Evolutionary conservation across 345 rosid genomes (phyloP).

Genomic region (Excoecaria agallocha): DNA sequence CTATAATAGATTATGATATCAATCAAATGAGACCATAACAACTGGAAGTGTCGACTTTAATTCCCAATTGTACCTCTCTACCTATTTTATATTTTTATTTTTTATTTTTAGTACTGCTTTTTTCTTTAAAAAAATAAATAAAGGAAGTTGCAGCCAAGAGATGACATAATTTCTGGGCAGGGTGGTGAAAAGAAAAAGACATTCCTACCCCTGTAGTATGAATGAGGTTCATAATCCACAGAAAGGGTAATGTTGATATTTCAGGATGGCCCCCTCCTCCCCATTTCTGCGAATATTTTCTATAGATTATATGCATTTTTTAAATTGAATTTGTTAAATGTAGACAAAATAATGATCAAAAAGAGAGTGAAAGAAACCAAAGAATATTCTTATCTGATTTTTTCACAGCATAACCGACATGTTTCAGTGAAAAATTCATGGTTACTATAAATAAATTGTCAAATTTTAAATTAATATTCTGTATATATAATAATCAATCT

Average conservation of each 20-base stretch:
- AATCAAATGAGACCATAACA: neutral
- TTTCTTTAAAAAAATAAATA: neutral
- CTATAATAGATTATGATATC: neutral
- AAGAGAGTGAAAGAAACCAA: neutral
- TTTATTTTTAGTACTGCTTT: neutral
- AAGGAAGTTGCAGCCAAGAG: neutral
- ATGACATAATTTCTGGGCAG: neutral
- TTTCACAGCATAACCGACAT: conserved; percentile 19
- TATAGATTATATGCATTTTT: neutral
- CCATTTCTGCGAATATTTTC: neutral
- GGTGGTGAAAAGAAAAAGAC: neutral
- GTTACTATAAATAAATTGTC: too few relatives aligned
- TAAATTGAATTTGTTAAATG: too few relatives aligned
- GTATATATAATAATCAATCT: too few relatives aligned
- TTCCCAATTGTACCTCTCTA: neutral
- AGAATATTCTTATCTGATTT: conserved; percentile 14
- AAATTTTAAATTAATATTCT: too few relatives aligned
- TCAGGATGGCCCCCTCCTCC: neutral
- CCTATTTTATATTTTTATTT: too few relatives aligned
- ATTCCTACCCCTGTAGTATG: neutral
- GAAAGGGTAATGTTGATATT: conserved; percentile 4
- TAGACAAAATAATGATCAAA: conserved; percentile 5
- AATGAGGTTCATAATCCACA: neutral
- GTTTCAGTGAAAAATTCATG: neutral
- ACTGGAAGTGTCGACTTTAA: neutral